A percentile compares a stretch with the other conserved stretches of the same genome.
Evolutionary conservation across 495 filamentous ascomycete species (phyloP).

Genomic region (Penicillium goetzii): DNA sequence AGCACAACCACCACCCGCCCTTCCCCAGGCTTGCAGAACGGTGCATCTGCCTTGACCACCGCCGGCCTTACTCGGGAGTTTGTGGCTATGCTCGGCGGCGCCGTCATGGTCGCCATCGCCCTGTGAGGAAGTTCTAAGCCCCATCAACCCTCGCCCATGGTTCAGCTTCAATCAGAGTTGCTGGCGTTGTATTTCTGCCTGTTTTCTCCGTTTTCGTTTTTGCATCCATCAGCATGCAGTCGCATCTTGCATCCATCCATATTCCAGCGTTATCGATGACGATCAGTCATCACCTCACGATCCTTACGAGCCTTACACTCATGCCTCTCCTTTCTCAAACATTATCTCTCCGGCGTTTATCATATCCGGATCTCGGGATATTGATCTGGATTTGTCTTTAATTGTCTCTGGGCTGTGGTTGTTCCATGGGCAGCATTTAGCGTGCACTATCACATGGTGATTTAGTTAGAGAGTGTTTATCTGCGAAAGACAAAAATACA

Average conservation of each 20-base stretch:
- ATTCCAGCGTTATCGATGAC: conserved; percentile 17
- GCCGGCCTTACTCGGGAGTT: conserved; percentile 43
- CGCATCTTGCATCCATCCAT: conserved; percentile 14
- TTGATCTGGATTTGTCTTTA: background rate
- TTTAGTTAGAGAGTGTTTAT: background rate
- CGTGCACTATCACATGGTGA: background rate
- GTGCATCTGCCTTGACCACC: conserved; percentile 36
- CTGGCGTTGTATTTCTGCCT: background rate
- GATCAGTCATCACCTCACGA: conserved; percentile 28
- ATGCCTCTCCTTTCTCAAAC: conserved; percentile 28
- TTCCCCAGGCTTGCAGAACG: conserved; percentile 50
- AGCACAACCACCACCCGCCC: conserved; percentile 28
- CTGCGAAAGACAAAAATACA: conserved; percentile 2
- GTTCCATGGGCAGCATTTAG: background rate
- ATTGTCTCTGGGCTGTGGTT: background rate
- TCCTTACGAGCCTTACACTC: conserved; percentile 30
- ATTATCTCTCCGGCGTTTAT: conserved; percentile 6
- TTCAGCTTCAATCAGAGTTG: background rate
- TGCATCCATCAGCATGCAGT: conserved; percentile 20
- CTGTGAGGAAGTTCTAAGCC: conserved; percentile 24
- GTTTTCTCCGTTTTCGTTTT: background rate
- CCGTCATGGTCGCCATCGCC: conserved; percentile 44
- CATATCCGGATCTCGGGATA: background rate
- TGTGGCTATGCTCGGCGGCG: conserved; percentile 49
- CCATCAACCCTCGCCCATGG: background rate